A percentile compares a stretch with the other conserved stretches of the same genome.
Evolutionary conservation across 2,329 filamentous ascomycete genomes (phyloP).

Genomic region (Trichoderma sp.): DNA sequence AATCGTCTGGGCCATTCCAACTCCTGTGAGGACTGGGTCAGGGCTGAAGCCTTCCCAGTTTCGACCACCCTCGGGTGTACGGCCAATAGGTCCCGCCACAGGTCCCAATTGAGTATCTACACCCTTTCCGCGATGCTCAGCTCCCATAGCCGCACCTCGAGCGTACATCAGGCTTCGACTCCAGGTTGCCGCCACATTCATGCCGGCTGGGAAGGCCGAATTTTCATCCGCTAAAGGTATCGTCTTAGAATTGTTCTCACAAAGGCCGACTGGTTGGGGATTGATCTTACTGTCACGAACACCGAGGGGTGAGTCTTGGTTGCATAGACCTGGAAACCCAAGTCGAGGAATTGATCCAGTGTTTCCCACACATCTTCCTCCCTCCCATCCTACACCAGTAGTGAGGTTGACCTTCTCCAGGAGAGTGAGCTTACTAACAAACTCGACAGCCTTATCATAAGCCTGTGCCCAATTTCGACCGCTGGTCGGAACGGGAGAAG

Average conservation of each 20-base stretch:
- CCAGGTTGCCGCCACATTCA: background rate
- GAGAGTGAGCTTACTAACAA: background rate
- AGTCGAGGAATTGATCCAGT: slow-evolving; percentile 49
- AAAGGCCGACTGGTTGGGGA: background rate
- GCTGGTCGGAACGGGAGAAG: background rate
- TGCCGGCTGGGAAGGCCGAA: background rate
- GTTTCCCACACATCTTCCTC: slow-evolving; percentile 44
- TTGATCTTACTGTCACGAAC: slow-evolving; percentile 48
- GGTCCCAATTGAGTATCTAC: slow-evolving; percentile 50
- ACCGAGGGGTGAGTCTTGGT: slow-evolving; percentile 53
- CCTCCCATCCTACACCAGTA: slow-evolving; percentile 6
- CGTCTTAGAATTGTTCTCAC: background rate
- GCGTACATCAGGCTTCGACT: background rate
- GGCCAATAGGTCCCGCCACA: slow-evolving; percentile 68
- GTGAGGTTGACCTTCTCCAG: slow-evolving; percentile 7
- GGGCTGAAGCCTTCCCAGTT: slow-evolving; percentile 76
- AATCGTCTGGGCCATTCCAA: slow-evolving; percentile 69
- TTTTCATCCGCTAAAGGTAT: background rate
- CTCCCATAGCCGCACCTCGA: background rate
- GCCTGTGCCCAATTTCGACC: background rate
- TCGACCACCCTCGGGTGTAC: slow-evolving; percentile 69
- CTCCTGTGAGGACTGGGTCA: slow-evolving; percentile 71
- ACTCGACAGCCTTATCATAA: slow-evolving; percentile 9
- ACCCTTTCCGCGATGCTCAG: background rate
- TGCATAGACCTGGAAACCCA: slow-evolving; percentile 49